Evolutionary conservation across 768 basidiomycete species (phyloP).

Genomic region (Leccinum truebloodii): DNA sequence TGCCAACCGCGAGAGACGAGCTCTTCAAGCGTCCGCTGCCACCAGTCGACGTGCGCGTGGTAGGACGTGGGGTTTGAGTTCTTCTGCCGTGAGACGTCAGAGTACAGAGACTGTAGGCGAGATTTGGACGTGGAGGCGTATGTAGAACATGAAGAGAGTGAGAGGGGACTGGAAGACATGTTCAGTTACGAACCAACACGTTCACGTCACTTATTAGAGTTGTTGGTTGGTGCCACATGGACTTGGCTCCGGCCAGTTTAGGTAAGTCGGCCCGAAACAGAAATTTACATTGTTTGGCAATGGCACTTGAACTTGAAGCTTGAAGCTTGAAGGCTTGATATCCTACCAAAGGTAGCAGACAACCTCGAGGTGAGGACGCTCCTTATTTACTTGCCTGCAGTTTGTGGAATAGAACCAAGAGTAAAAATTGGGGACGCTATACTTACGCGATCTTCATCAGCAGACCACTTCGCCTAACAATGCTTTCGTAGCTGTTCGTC

Average conservation of each 20-base stretch:
- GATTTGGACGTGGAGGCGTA: slow-evolving; percentile 35
- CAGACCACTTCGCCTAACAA: too few relatives aligned
- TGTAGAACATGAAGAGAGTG: slow-evolving; percentile 28
- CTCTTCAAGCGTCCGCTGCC: slow-evolving; percentile 67
- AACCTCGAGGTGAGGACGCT: background rate
- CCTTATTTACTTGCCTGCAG: too few relatives aligned
- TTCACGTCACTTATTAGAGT: background rate
- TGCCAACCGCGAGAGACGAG: slow-evolving; percentile 63
- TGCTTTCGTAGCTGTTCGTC: too few relatives aligned
- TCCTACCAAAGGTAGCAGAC: background rate
- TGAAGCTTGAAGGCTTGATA: too few relatives aligned
- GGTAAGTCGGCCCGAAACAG: background rate
- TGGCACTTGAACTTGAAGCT: too few relatives aligned
- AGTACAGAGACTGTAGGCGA: slow-evolving; percentile 80
- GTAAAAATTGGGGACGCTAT: too few relatives aligned
- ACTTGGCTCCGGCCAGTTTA: background rate
- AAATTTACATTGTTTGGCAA: too few relatives aligned
- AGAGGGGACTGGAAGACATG: slow-evolving; percentile 21
- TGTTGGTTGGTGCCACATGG: too few relatives aligned
- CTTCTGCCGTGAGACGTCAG: slow-evolving; percentile 83
- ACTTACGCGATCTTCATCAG: too few relatives aligned
- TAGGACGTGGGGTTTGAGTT: slow-evolving; percentile 83
- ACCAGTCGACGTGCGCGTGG: slow-evolving; percentile 83
- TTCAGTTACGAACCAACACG: background rate
- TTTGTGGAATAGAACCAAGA: background rate